These are phyloP conservation scores for Suaeda aralocaspica DNA, from an alignment of 148 eudicot species.

Conservation along the genomic window DNA sequence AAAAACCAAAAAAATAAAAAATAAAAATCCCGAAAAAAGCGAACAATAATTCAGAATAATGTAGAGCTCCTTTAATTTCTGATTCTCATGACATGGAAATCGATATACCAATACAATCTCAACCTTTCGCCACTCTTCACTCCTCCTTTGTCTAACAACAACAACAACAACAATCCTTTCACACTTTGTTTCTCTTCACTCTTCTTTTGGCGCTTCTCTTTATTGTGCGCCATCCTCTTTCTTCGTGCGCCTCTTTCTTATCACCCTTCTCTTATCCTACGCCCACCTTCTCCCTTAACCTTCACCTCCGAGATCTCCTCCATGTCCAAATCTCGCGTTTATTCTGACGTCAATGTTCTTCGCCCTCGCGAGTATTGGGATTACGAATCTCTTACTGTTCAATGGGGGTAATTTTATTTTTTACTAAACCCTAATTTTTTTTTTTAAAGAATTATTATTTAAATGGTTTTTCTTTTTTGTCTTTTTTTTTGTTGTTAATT, in stretches of 20 bases:
- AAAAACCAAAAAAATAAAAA: no score
- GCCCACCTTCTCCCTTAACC: slow-evolving; percentile 14
- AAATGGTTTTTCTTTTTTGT: no score
- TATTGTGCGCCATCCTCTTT: slow-evolving; percentile 23
- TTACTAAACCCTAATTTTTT: not conserved
- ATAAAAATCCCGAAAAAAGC: no score
- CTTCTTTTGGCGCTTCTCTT: slow-evolving; percentile 19
- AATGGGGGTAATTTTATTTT: slow-evolving; percentile 57
- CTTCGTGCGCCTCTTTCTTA: slow-evolving; percentile 35
- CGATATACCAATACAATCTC: no score
- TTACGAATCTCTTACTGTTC: slow-evolving; percentile 67
- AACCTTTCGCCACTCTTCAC: no score
- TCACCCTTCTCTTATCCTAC: slow-evolving; percentile 24
- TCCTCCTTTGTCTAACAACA: no score
- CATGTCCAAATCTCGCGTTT: slow-evolving; percentile 78
- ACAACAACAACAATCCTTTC: not conserved
- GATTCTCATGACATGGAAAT: no score
- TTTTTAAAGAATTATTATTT: no score
- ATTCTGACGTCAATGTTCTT: slow-evolving; percentile 65
- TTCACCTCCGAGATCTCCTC: slow-evolving; percentile 20
- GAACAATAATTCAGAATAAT: no score
- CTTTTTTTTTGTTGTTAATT: not conserved
- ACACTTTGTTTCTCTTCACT: slow-evolving; percentile 19
- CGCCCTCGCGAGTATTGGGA: slow-evolving; percentile 78
- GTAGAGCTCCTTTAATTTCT: no score